phyloP scores from a whole-genome alignment of 2,329 filamentous ascomycete genomes.

The Ceratocystis smalleyi region DNA sequence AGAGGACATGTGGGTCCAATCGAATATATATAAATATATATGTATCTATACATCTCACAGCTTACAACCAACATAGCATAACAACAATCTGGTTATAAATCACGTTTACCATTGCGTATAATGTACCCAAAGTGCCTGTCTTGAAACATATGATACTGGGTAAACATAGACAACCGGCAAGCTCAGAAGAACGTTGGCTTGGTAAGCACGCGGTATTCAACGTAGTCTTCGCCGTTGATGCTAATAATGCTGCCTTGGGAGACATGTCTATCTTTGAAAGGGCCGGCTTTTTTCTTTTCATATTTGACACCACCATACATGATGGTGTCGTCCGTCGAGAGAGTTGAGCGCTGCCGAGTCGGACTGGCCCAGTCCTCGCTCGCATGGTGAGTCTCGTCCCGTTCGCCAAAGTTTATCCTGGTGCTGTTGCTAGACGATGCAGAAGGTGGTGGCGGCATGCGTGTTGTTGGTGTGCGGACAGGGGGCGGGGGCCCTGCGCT shows the following conservation, averaged over 20 bases:
- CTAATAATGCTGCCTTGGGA: slow-evolving; percentile 45
- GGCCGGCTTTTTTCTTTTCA: slow-evolving; percentile 43
- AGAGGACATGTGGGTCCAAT: too few species aligned
- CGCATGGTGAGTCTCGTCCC: background rate
- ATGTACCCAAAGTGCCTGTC: background rate
- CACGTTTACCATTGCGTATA: too few species aligned
- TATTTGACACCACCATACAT: slow-evolving; percentile 46
- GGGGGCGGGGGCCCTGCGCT: background rate
- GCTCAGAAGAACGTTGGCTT: slow-evolving; percentile 44
- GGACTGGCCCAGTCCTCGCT: slow-evolving; percentile 7
- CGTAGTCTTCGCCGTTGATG: slow-evolving; percentile 52
- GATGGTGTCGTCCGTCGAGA: slow-evolving; percentile 35
- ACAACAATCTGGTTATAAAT: too few species aligned
- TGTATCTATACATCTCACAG: too few species aligned
- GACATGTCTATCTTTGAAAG: slow-evolving; percentile 48
- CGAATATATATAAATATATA: too few species aligned
- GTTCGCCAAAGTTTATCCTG: background rate
- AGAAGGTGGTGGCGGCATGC: background rate
- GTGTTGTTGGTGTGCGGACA: background rate
- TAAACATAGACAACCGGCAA: background rate
- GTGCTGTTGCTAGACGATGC: background rate
- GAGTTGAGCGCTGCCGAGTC: background rate
- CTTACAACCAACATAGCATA: too few species aligned
- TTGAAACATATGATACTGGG: background rate
- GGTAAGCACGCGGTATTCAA: slow-evolving; percentile 49